Percentiles rank a stretch among this genome's conserved stretches.
Conservation (phyloP, 2,329 filamentous ascomycete species). For the Microcyclosporella mali region DNA sequence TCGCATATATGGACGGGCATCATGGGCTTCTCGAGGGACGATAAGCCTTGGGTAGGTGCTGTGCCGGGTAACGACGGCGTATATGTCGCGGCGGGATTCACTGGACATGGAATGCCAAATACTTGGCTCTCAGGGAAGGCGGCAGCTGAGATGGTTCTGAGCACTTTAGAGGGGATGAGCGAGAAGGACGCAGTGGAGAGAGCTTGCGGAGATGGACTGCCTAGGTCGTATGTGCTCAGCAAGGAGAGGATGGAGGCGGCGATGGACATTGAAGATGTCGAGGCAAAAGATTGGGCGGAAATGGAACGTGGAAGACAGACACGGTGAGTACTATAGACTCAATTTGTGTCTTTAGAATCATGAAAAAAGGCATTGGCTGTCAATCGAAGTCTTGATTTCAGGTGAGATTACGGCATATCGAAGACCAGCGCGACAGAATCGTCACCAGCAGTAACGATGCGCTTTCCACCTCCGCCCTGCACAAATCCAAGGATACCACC, state of each 20-base stretch:
- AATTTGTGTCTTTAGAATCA: too few species aligned
- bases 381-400: too few species aligned
- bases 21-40: conserved; percentile 68
- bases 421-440: conserved; percentile 68
- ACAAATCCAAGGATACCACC: conserved; percentile 89
- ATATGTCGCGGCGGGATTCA: conserved; percentile 39
- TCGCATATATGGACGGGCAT: conserved; percentile 65
- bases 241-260: conserved; percentile 24
- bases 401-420: conserved; percentile 11
- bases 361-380: too few species aligned
- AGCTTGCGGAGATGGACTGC: conserved; percentile 20
- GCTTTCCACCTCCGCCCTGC: conserved; percentile 65
- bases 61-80: conserved; percentile 46
- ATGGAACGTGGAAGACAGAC: conserved; percentile 13
- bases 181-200: conserved; percentile 5
- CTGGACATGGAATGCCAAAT: conserved; percentile 67
- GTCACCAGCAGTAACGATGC: conserved; percentile 84
- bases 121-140: conserved; percentile 61
- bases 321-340: too few species aligned
- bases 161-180: conserved; percentile 22
- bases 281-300: conserved; percentile 25
- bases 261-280: conserved; percentile 21
- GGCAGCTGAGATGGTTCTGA: conserved; percentile 54
- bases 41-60: conserved; percentile 62
- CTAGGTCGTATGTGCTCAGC: conserved; percentile 25